Conservation (phyloP, 257 asterid species). For the Eucommia ulmoides region DNA sequence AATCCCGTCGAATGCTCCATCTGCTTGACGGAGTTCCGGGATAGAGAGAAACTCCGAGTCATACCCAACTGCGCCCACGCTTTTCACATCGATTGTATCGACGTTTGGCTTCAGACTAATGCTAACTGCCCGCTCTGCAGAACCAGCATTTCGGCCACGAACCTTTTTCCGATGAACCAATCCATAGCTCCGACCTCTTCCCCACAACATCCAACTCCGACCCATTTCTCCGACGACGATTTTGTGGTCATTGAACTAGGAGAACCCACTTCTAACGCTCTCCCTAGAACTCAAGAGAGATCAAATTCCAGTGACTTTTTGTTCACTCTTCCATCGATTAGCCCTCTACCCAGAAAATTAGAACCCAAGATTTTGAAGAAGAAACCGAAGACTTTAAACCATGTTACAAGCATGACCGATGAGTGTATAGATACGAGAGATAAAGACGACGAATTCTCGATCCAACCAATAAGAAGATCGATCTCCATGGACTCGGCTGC, state of each 20-base stretch:
- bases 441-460: slow-evolving; percentile 40
- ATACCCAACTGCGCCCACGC: slow-evolving; percentile 65
- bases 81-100: slow-evolving; percentile 83
- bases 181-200: slow-evolving; percentile 21
- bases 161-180: slow-evolving; percentile 17
- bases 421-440: slow-evolving; percentile 57
- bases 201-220: slow-evolving; percentile 18
- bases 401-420: slow-evolving; percentile 56
- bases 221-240: slow-evolving; percentile 36
- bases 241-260: slow-evolving; percentile 64
- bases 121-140: slow-evolving; percentile 88
- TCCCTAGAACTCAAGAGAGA: slow-evolving; percentile 18
- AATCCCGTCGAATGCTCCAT: slow-evolving; percentile 49
- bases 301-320: slow-evolving; percentile 18
- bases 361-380: slow-evolving; percentile 13
- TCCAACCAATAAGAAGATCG: slow-evolving; percentile 73
- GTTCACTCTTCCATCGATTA: slow-evolving; percentile 9
- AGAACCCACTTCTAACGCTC: slow-evolving; percentile 10
- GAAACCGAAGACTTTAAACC: slow-evolving; percentile 21
- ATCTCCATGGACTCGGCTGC: slow-evolving; percentile 86
- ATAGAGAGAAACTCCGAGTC: slow-evolving; percentile 47
- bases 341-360: slow-evolving; percentile 25
- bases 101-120: slow-evolving; percentile 82
- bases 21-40: slow-evolving; percentile 62
- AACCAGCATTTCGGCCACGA: slow-evolving; percentile 27